Percentiles rank a stretch among this genome's conserved stretches.
phyloP scores from a whole-genome alignment of 768 basidiomycete species.

The Panaeolus cyanescens region DNA sequence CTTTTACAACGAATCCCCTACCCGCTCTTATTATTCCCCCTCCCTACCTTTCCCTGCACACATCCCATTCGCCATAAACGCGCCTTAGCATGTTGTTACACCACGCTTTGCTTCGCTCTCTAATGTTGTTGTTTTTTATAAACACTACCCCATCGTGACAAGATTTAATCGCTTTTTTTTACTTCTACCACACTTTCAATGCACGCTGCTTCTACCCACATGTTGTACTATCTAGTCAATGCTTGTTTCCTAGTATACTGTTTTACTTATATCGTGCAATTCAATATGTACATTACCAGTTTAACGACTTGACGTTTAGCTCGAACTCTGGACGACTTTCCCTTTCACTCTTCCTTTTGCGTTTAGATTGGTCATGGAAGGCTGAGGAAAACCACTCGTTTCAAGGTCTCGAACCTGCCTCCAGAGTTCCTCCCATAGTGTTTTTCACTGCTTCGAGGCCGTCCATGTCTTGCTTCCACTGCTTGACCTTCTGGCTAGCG shows the following conservation, averaged over 20 bases:
- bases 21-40: neutral
- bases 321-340: too few relatives aligned
- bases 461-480: conserved; percentile 29
- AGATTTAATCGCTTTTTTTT: neutral
- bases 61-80: neutral
- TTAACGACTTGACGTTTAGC: neutral
- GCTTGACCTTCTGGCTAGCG: conserved; percentile 14
- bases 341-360: too few relatives aligned
- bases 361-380: too few relatives aligned
- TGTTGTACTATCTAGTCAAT: neutral
- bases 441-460: conserved; percentile 24
- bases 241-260: neutral
- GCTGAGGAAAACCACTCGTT: too few relatives aligned
- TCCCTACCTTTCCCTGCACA: too few relatives aligned
- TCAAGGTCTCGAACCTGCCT: conserved; percentile 25
- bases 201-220: neutral
- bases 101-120: neutral
- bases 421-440: conserved; percentile 27
- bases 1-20: neutral
- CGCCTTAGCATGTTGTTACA: neutral
- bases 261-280: neutral
- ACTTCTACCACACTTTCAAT: neutral
- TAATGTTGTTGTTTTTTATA: neutral
- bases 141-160: neutral
- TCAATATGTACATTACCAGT: neutral